Base-by-base conservation (phyloP, 202 grass and related monocot genomes). In the Bolboschoenoplectus hybrid region DNA sequence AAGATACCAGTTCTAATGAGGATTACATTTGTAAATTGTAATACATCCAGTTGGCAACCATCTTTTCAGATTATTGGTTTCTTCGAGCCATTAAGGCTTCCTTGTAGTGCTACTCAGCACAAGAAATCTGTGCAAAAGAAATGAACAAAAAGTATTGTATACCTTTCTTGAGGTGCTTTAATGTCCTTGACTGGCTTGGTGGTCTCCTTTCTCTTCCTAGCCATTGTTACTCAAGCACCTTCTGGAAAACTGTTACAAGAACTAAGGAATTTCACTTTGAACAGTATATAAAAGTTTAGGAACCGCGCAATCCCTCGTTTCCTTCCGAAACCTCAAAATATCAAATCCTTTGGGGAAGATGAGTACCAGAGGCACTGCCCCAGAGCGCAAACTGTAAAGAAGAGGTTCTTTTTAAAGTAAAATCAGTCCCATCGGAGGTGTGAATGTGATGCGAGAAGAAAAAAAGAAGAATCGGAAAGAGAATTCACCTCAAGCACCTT, bases 161-260 rank as follows among this genome's bases (percentile, higher is more conserved):
- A 93, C 92, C 38, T 75, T 86, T 89, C 77, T 32, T 93, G 87
- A 74, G 72, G 32, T 13, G 86, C 63, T 68, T 86, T 88, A 45
- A 81, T 85, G 9, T 78, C 81, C 35, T 89, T 93, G 14, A 85
- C 17, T 68, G 87, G 36, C 73, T 67, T 68, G 63, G 69, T 87
- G 63, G 64, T 91, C 85, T 80, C 87, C 89, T 91, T 93, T 80
- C 82, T 43, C 92, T 91, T 93, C 10, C 58, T 58, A n/a, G 34
- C 74, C 74, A 79, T 79, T 56, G 74, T 40, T 57, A 55, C 50
- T 55, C 16, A 68, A 40, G 4, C 65, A 68, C 12, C 65, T 68
- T 41, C n/a, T 13, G 13, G 38, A 7, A 40, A 68, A 68, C 36
- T 68, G 36, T 68, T 16, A 41, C 65, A 68, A 68, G 4, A 16